Base-by-base conservation (phyloP, 352 stramenopile genomes). In the Phytophthora citricola region DNA sequence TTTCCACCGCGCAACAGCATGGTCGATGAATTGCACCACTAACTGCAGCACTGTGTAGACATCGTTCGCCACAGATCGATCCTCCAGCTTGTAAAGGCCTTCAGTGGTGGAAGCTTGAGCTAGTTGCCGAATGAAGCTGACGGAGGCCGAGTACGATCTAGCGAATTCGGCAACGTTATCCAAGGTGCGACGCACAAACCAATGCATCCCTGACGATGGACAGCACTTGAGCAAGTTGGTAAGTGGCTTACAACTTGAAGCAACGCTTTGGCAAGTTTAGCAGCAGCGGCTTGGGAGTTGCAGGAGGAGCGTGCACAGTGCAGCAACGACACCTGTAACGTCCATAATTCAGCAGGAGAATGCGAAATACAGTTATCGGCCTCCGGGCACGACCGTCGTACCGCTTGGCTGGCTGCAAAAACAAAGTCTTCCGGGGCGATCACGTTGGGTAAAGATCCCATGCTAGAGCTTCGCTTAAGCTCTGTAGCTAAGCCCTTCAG, bases 171-270 rank as follows among this genome's bases (percentile, higher is more conserved):
- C 22, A 6, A 76, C 39, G 46, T 85, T 90, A 4, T 71, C 56
- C 12, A 90, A 75, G 8, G 69, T 52, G 29, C 81, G 80, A 31
- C 66, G 79, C 39, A 91, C 58, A 36, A 90, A 78, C 71, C 62
- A 45, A 31, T 74, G 54, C 82, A 91, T 47, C 85, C 71, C 5
- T 63, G 56, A 14, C 76, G 76, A 20, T 90, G 83, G 2, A 24
- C 32, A 45, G 58, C 45, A 32, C 57, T 80, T 29, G 59, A 29
- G 20, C 82, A 91, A 1, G 20, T 69, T 1, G 68, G 44, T 2
- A 89, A 49, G 49, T 93, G 85, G 3, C 61, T 63, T 17, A 90
- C 36, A 24, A 93, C 48, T 20, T 73, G 27, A 26, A 87, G 47
- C 5, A 93, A 57, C 2, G 66, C 58, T 7, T 73, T 66, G 3